These are phyloP conservation scores for Drosera capensis DNA, from an alignment of 148 eudicot species.

Conservation along the genomic window DNA sequence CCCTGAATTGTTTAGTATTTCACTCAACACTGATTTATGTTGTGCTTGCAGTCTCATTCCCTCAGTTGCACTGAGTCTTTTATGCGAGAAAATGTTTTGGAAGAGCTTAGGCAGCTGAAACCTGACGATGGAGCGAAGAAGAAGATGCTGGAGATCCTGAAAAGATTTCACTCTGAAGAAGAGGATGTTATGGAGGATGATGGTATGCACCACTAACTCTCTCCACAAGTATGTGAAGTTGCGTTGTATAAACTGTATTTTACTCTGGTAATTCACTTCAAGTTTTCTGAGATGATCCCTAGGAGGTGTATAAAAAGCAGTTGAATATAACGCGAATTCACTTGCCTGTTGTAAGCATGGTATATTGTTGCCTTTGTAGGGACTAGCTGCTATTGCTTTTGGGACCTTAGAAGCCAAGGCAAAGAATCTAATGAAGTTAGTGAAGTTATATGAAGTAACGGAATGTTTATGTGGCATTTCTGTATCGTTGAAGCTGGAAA, in stretches of 20 bases:
- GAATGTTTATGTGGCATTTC: no score
- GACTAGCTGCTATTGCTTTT: no score
- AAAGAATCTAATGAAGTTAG: no score
- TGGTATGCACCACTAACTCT: constrained; percentile 20
- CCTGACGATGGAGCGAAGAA: constrained; percentile 54
- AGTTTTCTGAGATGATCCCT: no score
- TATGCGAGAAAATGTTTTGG: constrained; percentile 83
- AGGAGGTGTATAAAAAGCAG: no score
- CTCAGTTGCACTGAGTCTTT: constrained; percentile 87
- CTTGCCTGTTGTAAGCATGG: no score
- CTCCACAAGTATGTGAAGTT: neutral
- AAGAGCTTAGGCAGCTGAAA: constrained; percentile 38
- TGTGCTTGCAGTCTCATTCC: constrained; percentile 55
- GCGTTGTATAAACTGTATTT: neutral
- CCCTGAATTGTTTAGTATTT: neutral
- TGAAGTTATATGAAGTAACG: no score
- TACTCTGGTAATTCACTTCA: no score
- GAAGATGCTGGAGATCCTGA: constrained; percentile 65
- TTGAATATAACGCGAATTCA: no score
- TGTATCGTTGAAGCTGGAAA: no score
- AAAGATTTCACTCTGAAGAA: constrained; percentile 62
- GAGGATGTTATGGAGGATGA: constrained; percentile 54
- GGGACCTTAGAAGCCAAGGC: no score
- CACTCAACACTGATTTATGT: neutral
- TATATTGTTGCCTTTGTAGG: no score